A percentile compares a stretch with the other conserved stretches of the same genome.
Evolutionary conservation across 2,329 filamentous ascomycete species (phyloP).

Genomic region (Cladosporium austrohemisphaericum): DNA sequence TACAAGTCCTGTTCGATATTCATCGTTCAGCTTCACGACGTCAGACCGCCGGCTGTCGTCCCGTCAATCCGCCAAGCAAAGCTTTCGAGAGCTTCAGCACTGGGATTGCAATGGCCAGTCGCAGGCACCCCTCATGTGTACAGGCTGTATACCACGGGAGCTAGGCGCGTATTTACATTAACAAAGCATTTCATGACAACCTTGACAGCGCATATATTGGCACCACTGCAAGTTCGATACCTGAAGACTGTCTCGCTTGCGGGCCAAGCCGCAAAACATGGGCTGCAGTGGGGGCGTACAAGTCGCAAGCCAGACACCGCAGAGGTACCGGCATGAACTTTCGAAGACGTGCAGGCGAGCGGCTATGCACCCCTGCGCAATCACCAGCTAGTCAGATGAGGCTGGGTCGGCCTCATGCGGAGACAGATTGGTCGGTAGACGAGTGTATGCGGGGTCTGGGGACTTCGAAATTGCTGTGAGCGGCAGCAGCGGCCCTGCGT

Average conservation of each 20-base stretch:
- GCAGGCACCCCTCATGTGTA: constrained; percentile 11
- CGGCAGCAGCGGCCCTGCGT: constrained; percentile 11
- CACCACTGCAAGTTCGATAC: constrained; percentile 13
- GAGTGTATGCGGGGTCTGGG: constrained; percentile 12
- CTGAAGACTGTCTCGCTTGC: constrained; percentile 11
- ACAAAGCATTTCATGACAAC: constrained; percentile 3
- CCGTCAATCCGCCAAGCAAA: constrained; percentile 11
- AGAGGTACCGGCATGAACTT: constrained; percentile 1
- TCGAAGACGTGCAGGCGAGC: constrained; percentile 9
- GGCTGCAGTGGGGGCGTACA: neutral
- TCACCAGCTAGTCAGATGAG: constrained; percentile 7
- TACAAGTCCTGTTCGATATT: no score
- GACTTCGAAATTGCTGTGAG: constrained; percentile 7
- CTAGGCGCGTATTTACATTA: constrained; percentile 11
- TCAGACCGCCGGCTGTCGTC: constrained; percentile 3
- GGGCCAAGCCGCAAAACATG: constrained; percentile 2
- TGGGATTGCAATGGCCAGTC: neutral
- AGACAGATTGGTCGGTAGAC: neutral
- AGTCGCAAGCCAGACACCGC: constrained; percentile 6
- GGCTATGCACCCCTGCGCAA: constrained; percentile 12
- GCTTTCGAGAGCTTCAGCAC: constrained; percentile 6
- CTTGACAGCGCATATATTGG: constrained; percentile 15
- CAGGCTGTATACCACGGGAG: constrained; percentile 12
- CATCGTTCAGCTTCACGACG: no score
- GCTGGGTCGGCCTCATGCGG: constrained; percentile 1